Conservation (phyloP, 345 rosid genomes). For the Cardamine resedifolia region DNA sequence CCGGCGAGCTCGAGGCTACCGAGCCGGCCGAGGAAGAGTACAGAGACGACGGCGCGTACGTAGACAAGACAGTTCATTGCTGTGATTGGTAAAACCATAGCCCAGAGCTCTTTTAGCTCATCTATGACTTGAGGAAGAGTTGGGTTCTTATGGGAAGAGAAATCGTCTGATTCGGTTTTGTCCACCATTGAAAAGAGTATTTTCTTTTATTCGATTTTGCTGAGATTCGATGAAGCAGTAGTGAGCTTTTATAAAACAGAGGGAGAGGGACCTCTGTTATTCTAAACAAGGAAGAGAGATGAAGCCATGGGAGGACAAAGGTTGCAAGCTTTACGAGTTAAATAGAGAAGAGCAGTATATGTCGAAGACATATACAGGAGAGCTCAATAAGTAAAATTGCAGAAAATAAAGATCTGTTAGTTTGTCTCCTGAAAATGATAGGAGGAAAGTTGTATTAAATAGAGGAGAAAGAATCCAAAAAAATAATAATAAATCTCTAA, state of each 20-base stretch:
- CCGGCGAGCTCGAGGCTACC: constrained; percentile 97
- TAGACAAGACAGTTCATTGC: constrained; percentile 85
- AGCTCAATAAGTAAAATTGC: no score
- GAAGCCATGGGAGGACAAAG: constrained; percentile 16
- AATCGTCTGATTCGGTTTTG: constrained; percentile 44
- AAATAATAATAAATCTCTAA: no score
- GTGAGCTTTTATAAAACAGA: not conserved
- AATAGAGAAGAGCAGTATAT: constrained; percentile 9
- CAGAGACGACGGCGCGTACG: constrained; percentile 77
- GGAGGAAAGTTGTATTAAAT: no score
- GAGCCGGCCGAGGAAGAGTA: constrained; percentile 80
- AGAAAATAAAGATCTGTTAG: no score
- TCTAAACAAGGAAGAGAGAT: not conserved
- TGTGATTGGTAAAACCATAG: constrained; percentile 91
- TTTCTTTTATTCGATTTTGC: not conserved
- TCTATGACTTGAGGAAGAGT: constrained; percentile 65
- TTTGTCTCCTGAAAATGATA: no score
- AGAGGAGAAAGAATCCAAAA: no score
- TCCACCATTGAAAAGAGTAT: constrained; percentile 44
- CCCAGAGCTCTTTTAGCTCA: constrained; percentile 82
- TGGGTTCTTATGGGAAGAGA: constrained; percentile 48
- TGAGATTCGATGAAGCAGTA: constrained; percentile 11
- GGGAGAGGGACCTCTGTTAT: not conserved
- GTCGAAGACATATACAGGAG: constrained; percentile 14
- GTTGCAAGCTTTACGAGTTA: not conserved